phyloP scores from a whole-genome alignment of 2,329 filamentous ascomycete species.

The Talaromyces rugulosus region DNA sequence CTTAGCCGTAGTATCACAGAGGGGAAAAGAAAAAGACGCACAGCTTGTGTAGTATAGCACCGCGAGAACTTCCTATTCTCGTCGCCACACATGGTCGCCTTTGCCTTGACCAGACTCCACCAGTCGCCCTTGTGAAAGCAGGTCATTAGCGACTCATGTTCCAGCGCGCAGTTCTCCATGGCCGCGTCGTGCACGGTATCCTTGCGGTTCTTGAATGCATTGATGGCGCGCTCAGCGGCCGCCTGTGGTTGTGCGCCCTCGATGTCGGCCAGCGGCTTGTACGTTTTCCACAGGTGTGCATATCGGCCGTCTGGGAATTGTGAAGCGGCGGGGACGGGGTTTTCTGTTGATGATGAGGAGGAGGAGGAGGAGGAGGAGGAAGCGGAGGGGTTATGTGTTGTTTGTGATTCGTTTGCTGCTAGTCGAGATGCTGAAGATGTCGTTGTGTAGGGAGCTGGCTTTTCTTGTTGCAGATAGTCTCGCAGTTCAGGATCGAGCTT shows the following conservation, averaged over 20 bases:
- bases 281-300: constrained; percentile 89
- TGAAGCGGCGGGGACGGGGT: constrained; percentile 45
- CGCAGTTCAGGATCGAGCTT: constrained; percentile 79
- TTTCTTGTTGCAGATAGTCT: constrained; percentile 79
- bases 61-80: constrained; percentile 75
- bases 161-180: constrained; percentile 86
- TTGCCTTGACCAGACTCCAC: constrained; percentile 50
- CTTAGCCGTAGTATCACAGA: background rate
- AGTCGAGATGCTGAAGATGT: constrained; percentile 15
- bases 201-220: constrained; percentile 79
- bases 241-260: constrained; percentile 67
- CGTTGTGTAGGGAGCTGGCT: constrained; percentile 51
- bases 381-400: constrained; percentile 18
- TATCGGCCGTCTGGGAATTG: constrained; percentile 67
- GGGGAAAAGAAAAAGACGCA: constrained; percentile 28
- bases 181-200: constrained; percentile 73
- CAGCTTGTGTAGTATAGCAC: constrained; percentile 85
- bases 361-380: constrained; percentile 19
- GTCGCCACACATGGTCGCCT: constrained; percentile 72
- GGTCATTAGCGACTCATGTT: constrained; percentile 75
- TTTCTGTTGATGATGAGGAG: constrained; percentile 26
- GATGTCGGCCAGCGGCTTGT: constrained; percentile 67
- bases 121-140: constrained; percentile 74
- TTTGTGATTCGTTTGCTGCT: constrained; percentile 19
- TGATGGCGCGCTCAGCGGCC: constrained; percentile 76